Evolutionary conservation across 2,329 filamentous ascomycete genomes (phyloP), one percentile per base, ranked within the genome.

Genomic region (Xylariaceae sp.): DNA sequence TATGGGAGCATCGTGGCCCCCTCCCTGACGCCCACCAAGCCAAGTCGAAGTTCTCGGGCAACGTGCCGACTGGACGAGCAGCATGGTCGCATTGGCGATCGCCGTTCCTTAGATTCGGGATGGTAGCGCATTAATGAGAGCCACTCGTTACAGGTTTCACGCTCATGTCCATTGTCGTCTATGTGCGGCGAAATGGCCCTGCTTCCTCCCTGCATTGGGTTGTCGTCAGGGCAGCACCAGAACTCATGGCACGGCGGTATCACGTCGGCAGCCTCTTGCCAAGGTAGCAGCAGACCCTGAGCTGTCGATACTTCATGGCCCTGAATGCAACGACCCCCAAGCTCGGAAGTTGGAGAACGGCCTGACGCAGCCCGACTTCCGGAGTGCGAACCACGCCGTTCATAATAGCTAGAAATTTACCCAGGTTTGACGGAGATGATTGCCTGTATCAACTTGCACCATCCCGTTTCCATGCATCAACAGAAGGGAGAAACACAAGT

Each of bases 41-140:
- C 30, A 6, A n/a, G 8, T 6, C 30, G 6, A 17, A 32, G 15
- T 6, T 49, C 34, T 58, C 54, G 53, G 54, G 38, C 49, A 44
- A 51, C 44, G 29, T 43, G 43, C 47, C 47, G 45, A 53, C 45
- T 53, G 49, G 52, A 44, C 43, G 45, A 48, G 44, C 44, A 35
- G 35, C 38, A 44, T 47, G 47, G 52, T 48, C 37, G 45, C 51
- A 49, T 52, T 38, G 44, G 38, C 34, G 45, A 44, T 42, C 41
- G 45, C 36, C 42, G 51, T 50, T 48, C 50, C 53, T 43, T 53
- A 49, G 51, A 50, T 48, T 53, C 51, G 51, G 51, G 49, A 51
- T 50, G 41, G 51, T 48, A 44, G 43, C 45, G 42, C 37, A 52
- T 50, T 50, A 42, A 50, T 44, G 48, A 48, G 40, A 43, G 37